A percentile compares a stretch with the other conserved stretches of the same genome.
Conservation (phyloP, 306 rosid genomes). For the Hippophae gyantsensis region DNA sequence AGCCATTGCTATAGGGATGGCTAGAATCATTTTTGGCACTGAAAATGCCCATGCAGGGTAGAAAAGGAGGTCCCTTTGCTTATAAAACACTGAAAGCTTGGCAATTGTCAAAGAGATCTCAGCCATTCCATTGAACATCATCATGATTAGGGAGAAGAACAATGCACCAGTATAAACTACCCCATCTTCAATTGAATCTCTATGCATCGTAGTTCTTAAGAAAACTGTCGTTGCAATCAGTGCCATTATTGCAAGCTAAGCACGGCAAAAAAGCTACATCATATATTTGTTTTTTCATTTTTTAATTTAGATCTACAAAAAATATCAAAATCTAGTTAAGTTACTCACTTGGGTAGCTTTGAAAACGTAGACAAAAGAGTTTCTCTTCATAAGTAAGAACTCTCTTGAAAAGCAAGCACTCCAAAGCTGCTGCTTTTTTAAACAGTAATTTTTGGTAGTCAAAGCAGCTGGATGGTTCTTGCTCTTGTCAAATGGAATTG, state of each 20-base stretch:
- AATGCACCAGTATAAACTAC: conserved; percentile 26
- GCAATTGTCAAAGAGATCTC: conserved; percentile 53
- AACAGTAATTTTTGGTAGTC: conserved; percentile 23
- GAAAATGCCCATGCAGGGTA: conserved; percentile 64
- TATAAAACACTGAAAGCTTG: conserved; percentile 60
- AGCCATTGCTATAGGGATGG: conserved; percentile 36
- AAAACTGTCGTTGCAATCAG: conserved; percentile 45
- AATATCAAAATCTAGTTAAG: not conserved
- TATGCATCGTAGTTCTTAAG: conserved; percentile 63
- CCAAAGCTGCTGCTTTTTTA: conserved; percentile 19
- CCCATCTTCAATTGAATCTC: conserved; percentile 37
- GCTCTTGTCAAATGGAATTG: conserved; percentile 28
- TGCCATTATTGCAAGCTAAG: conserved; percentile 39
- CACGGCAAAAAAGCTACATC: not conserved
- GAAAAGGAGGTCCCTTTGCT: conserved; percentile 54
- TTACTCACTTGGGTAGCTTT: conserved; percentile 29
- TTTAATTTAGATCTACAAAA: not conserved
- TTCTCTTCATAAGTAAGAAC: conserved; percentile 36
- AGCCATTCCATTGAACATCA: conserved; percentile 35
- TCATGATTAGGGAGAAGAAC: conserved; percentile 17
- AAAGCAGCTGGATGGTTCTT: conserved; percentile 42
- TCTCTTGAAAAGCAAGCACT: conserved; percentile 38
- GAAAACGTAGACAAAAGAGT: conserved; percentile 35
- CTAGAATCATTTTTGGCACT: conserved; percentile 55
- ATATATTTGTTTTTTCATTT: not conserved